Evolutionary conservation across 2,329 filamentous ascomycete genomes (phyloP).

Genomic region (Arthrobotrys megalospora): DNA sequence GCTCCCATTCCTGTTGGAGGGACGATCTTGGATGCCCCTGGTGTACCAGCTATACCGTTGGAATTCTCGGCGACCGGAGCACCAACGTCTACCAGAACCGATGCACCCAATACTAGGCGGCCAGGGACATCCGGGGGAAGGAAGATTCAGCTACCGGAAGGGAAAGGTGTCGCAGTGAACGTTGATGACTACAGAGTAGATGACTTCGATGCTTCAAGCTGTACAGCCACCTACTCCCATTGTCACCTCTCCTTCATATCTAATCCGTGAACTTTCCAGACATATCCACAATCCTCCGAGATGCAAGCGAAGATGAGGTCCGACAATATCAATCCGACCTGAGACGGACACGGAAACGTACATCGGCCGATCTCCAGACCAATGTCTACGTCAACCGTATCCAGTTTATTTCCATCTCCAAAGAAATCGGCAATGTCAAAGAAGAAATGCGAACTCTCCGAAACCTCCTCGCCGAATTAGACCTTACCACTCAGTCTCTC

Average conservation of each 20-base stretch:
- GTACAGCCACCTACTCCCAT: conserved; percentile 69
- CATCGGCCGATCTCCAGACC: conserved; percentile 87
- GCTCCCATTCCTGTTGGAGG: conserved; percentile 79
- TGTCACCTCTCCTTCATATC: conserved; percentile 8
- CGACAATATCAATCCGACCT: conserved; percentile 83
- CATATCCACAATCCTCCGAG: conserved; percentile 80
- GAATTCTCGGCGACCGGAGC: conserved; percentile 74
- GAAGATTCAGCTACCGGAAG: conserved; percentile 72
- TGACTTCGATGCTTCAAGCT: conserved; percentile 83
- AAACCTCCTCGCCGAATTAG: conserved; percentile 93
- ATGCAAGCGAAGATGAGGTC: conserved; percentile 90
- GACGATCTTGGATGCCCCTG: conserved; percentile 80
- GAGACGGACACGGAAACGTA: conserved; percentile 81
- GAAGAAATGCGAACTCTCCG: conserved; percentile 92
- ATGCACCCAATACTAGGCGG: conserved; percentile 60
- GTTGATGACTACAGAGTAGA: conserved; percentile 84
- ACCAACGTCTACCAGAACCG: conserved; percentile 73
- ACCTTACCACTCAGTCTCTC: conserved; percentile 79
- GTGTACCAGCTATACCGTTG: conserved; percentile 72
- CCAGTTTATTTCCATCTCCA: conserved; percentile 99
- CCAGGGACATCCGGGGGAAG: conserved; percentile 68
- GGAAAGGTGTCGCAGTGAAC: conserved; percentile 75
- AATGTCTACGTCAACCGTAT: conserved; percentile 97
- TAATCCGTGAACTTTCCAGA: conserved; percentile 67
- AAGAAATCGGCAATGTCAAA: conserved; percentile 98